Conservation (phyloP, 1,139 yeast genomes). For the Scheffersomyces titani region DNA sequence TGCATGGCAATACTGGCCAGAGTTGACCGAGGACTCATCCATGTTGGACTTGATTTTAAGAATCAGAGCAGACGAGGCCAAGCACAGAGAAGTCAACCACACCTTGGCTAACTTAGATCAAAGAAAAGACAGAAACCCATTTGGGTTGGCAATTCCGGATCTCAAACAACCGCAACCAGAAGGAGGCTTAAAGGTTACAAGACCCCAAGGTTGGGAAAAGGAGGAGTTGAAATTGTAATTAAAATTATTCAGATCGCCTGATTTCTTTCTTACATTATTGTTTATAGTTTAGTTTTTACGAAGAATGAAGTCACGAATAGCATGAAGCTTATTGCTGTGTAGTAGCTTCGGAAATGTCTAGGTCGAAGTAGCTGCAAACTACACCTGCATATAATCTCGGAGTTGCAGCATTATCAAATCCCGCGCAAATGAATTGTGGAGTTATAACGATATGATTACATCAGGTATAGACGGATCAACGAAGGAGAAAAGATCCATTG, state of each 20-base stretch:
- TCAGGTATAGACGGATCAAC: not conserved
- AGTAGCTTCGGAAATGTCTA: not conserved
- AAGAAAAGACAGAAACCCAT: slow-evolving; percentile 65
- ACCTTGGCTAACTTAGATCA: slow-evolving; percentile 67
- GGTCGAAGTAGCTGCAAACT: not conserved
- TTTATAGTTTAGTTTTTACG: not conserved
- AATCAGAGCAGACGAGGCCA: slow-evolving; percentile 67
- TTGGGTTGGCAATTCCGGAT: slow-evolving; percentile 49
- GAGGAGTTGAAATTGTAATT: slow-evolving; percentile 35
- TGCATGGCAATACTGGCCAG: slow-evolving; percentile 65
- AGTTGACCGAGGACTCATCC: slow-evolving; percentile 47
- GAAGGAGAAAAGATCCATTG: not conserved
- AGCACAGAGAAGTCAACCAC: slow-evolving; percentile 77
- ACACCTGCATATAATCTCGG: not conserved
- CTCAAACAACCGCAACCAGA: slow-evolving; percentile 54
- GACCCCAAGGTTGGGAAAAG: slow-evolving; percentile 65
- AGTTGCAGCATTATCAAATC: not conserved
- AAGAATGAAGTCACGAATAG: not conserved
- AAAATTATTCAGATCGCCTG: not conserved
- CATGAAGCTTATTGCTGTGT: not conserved
- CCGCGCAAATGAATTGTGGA: not conserved
- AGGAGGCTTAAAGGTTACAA: slow-evolving; percentile 48
- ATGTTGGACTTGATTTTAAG: slow-evolving; percentile 62
- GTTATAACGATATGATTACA: too few species aligned
- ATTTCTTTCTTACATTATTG: not conserved